Conservation (phyloP, 768 basidiomycete species). For the Mycena pura region DNA sequence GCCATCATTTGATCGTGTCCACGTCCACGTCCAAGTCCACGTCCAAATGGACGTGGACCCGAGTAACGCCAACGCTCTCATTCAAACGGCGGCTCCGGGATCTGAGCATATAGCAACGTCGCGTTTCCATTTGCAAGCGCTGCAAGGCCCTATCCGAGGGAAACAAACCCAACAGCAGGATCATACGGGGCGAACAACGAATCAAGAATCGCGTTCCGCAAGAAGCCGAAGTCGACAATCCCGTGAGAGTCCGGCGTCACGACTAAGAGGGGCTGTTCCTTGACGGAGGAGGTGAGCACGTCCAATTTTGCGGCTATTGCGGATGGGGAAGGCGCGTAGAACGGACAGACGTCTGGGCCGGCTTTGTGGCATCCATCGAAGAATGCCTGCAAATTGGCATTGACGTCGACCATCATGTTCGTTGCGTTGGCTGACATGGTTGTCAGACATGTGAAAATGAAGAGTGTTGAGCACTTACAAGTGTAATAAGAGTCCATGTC, state of each 20-base stretch:
- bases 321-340: slow-evolving; percentile 27
- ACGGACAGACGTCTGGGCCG: slow-evolving; percentile 28
- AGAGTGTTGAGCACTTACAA: background rate
- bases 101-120: slow-evolving; percentile 13
- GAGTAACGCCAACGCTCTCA: background rate
- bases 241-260: slow-evolving; percentile 22
- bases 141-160: slow-evolving; percentile 28
- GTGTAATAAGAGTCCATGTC: slow-evolving; percentile 1
- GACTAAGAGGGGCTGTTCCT: slow-evolving; percentile 28
- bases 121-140: slow-evolving; percentile 35
- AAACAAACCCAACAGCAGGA: background rate
- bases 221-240: slow-evolving; percentile 28
- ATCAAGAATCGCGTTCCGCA: slow-evolving; percentile 25
- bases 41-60: too few species aligned
- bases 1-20: too few species aligned
- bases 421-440: slow-evolving; percentile 10
- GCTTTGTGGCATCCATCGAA: slow-evolving; percentile 28
- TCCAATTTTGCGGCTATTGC: slow-evolving; percentile 24
- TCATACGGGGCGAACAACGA: slow-evolving; percentile 31
- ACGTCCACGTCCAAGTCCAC: too few species aligned
- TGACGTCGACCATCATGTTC: slow-evolving; percentile 28
- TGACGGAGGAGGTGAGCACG: slow-evolving; percentile 20
- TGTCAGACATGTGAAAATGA: too few species aligned
- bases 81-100: background rate
- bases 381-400: slow-evolving; percentile 28